Evolutionary conservation across 2,329 filamentous ascomycete genomes (phyloP).

Genomic region (Clonostachys solani): DNA sequence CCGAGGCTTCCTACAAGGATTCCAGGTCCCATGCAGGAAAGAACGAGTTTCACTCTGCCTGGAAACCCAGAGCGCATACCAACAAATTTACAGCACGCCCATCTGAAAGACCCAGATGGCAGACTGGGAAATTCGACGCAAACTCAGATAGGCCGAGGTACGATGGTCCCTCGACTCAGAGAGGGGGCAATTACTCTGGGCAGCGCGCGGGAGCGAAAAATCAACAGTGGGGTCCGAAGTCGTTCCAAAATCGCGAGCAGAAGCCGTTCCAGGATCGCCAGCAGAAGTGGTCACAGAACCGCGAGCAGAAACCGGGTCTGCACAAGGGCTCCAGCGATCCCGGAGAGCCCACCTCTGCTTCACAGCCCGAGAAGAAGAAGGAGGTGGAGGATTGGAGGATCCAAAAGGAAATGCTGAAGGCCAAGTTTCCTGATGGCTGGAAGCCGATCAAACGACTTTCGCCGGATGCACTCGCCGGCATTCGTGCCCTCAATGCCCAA

Average conservation of each 20-base stretch:
- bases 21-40: too few species aligned
- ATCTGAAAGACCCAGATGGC: too few species aligned
- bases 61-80: too few species aligned
- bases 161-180: too few species aligned
- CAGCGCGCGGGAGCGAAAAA: not conserved
- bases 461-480: constrained; percentile 86
- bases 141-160: too few species aligned
- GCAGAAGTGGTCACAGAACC: not conserved
- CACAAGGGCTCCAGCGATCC: not conserved
- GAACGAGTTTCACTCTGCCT: too few species aligned
- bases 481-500: constrained; percentile 74
- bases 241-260: not conserved
- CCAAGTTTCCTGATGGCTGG: constrained; percentile 83
- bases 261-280: not conserved
- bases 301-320: not conserved
- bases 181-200: too few species aligned
- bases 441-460: constrained; percentile 80
- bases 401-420: constrained; percentile 69
- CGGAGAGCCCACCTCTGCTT: not conserved
- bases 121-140: too few species aligned
- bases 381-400: constrained; percentile 53
- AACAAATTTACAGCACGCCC: too few species aligned
- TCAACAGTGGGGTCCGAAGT: not conserved
- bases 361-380: not conserved
- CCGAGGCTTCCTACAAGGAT: too few species aligned